Evolutionary conservation across 2,329 filamentous ascomycete species (phyloP).

Genomic region (Zasmidium cellare): DNA sequence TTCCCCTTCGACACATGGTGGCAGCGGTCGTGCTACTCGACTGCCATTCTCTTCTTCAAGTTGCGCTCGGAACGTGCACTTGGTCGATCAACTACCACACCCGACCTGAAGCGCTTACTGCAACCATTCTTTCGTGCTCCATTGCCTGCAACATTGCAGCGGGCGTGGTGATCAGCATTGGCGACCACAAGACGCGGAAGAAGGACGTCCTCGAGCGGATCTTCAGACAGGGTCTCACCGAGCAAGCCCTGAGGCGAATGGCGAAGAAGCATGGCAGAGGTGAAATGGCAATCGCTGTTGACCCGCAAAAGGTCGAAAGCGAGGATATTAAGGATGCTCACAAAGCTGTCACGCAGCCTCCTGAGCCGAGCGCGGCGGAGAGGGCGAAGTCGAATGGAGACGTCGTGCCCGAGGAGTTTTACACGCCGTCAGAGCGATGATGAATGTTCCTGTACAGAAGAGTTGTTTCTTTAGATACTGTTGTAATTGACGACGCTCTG

Average conservation of each 20-base stretch:
- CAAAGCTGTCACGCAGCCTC: neutral
- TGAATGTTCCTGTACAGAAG: neutral
- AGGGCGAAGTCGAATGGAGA: slow-evolving; percentile 1
- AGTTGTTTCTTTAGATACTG: neutral
- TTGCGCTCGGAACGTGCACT: slow-evolving; percentile 74
- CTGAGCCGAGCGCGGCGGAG: neutral
- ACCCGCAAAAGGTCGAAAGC: slow-evolving; percentile 17
- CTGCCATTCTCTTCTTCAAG: slow-evolving; percentile 76
- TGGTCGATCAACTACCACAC: slow-evolving; percentile 74
- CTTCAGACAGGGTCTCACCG: slow-evolving; percentile 73
- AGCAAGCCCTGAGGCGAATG: slow-evolving; percentile 59
- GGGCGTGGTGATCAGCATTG: slow-evolving; percentile 73
- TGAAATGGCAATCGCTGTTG: slow-evolving; percentile 18
- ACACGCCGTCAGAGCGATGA: neutral
- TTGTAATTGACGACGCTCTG: neutral
- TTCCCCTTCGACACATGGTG: slow-evolving; percentile 71
- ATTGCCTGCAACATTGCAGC: slow-evolving; percentile 77
- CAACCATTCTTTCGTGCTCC: slow-evolving; percentile 76
- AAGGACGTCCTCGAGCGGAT: slow-evolving; percentile 80
- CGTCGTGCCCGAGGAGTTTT: neutral
- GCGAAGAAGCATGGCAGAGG: slow-evolving; percentile 25
- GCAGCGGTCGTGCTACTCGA: slow-evolving; percentile 78
- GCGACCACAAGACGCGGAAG: slow-evolving; percentile 75
- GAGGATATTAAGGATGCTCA: slow-evolving; percentile 19
- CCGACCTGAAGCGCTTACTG: slow-evolving; percentile 72